phyloP scores from a whole-genome alignment of 352 stramenopile species.

The Pseudoperonospora humuli region DNA sequence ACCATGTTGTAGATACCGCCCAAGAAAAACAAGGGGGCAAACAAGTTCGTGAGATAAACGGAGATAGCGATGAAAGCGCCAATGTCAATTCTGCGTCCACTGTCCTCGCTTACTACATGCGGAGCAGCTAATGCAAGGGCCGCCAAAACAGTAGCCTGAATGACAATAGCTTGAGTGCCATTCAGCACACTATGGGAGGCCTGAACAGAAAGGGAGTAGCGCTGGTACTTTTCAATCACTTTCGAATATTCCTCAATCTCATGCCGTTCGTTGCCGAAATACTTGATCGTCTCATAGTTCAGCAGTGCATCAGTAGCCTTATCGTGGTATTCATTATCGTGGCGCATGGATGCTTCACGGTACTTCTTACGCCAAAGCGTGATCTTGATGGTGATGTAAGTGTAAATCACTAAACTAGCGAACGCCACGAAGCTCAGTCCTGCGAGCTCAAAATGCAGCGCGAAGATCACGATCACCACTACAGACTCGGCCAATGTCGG shows the following conservation, averaged over 20 bases:
- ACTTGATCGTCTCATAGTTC: constrained; percentile 98
- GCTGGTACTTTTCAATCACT: constrained; percentile 92
- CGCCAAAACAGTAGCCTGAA: constrained; percentile 60
- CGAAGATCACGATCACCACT: constrained; percentile 90
- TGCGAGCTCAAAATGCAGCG: constrained; percentile 90
- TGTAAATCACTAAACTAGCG: constrained; percentile 93
- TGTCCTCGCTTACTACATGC: constrained; percentile 58
- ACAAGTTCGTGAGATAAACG: constrained; percentile 94
- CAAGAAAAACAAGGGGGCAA: constrained; percentile 95
- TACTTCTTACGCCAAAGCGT: constrained; percentile 98
- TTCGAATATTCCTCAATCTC: constrained; percentile 88
- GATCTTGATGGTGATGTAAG: constrained; percentile 93
- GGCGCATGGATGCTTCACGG: constrained; percentile 87
- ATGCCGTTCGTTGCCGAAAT: constrained; percentile 93
- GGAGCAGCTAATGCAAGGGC: constrained; percentile 59
- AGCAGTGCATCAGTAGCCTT: constrained; percentile 95
- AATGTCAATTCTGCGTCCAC: constrained; percentile 79
- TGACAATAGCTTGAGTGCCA: constrained; percentile 85
- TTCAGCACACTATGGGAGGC: constrained; percentile 94
- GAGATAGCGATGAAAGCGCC: constrained; percentile 96
- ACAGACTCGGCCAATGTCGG: constrained; percentile 92
- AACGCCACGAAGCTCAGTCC: constrained; percentile 90
- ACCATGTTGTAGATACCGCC: constrained; percentile 88
- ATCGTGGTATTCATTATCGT: constrained; percentile 98
- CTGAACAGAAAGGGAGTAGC: constrained; percentile 88